These are phyloP conservation scores for Fusarium multiceps DNA, from an alignment of 2,329 filamentous ascomycete genomes.

Conservation along the genomic window DNA sequence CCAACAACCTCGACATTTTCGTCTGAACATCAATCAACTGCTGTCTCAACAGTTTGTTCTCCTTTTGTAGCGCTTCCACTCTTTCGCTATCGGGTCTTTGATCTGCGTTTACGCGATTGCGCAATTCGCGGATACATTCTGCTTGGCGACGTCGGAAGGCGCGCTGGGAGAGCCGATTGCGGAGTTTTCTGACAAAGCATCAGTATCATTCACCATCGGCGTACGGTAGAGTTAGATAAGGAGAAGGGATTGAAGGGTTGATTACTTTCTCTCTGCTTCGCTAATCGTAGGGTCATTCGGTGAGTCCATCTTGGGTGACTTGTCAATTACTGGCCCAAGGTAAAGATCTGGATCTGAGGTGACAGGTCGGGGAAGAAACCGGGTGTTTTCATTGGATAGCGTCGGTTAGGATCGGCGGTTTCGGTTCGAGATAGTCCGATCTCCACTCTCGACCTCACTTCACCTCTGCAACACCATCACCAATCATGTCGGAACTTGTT, in stretches of 20 bases:
- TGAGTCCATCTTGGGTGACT: neutral
- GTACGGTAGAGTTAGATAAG: no score
- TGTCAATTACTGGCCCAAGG: neutral
- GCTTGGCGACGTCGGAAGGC: conserved; percentile 49
- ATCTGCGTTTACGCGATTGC: conserved; percentile 37
- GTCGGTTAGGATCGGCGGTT: neutral
- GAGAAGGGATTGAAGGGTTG: no score
- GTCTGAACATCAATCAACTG: conserved; percentile 48
- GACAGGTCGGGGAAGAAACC: neutral
- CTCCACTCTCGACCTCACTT: neutral
- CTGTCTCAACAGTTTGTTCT: conserved; percentile 43
- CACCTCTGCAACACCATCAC: no score
- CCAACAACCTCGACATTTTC: conserved; percentile 42
- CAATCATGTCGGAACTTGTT: no score
- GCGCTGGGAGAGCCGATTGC: conserved; percentile 49
- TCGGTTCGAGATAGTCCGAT: neutral
- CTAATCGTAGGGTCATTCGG: neutral
- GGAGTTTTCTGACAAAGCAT: conserved; percentile 41
- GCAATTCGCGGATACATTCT: conserved; percentile 45
- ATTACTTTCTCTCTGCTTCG: neutral
- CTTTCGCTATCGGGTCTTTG: conserved; percentile 43
- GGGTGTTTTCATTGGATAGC: neutral
- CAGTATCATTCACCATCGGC: neutral
- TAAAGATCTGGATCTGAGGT: neutral
- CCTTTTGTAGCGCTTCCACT: conserved; percentile 39